Conservation (phyloP, 2,329 filamentous ascomycete species). For the Thelonectria discophora region DNA sequence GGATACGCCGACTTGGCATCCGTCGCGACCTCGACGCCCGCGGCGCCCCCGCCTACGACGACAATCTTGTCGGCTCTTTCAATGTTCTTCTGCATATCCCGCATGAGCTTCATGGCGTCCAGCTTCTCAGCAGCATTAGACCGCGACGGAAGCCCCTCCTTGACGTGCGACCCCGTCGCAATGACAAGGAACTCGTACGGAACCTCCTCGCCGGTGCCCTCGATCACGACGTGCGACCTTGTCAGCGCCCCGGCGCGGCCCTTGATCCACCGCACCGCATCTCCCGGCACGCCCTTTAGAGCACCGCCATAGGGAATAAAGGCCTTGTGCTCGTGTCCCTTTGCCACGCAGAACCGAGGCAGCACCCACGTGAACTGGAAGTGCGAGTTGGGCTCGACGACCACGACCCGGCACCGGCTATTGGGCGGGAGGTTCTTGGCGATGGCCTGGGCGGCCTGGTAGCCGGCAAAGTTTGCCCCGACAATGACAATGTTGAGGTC, state of each 20-base stretch:
- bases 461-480: slow-evolving; percentile 67
- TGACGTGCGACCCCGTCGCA: slow-evolving; percentile 62
- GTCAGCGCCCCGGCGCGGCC: slow-evolving; percentile 53
- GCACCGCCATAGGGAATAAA: slow-evolving; percentile 67
- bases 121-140: slow-evolving; percentile 53
- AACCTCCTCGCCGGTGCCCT: slow-evolving; percentile 53
- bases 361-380: slow-evolving; percentile 70
- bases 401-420: slow-evolving; percentile 58
- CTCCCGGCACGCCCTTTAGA: slow-evolving; percentile 47
- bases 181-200: slow-evolving; percentile 65
- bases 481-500: slow-evolving; percentile 62
- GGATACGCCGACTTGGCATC: slow-evolving; percentile 67
- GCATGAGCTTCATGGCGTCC: slow-evolving; percentile 54
- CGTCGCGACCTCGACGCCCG: slow-evolving; percentile 68
- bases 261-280: slow-evolving; percentile 51
- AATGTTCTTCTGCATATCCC: slow-evolving; percentile 57
- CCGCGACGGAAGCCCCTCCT: slow-evolving; percentile 57
- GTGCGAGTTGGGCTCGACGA: slow-evolving; percentile 68
- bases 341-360: slow-evolving; percentile 65
- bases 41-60: slow-evolving; percentile 67
- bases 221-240: slow-evolving; percentile 50
- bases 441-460: slow-evolving; percentile 58
- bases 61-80: slow-evolving; percentile 54
- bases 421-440: slow-evolving; percentile 57
- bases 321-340: slow-evolving; percentile 63